phyloP scores from a whole-genome alignment of 768 basidiomycete species.

The Agaricus subrufescens region DNA sequence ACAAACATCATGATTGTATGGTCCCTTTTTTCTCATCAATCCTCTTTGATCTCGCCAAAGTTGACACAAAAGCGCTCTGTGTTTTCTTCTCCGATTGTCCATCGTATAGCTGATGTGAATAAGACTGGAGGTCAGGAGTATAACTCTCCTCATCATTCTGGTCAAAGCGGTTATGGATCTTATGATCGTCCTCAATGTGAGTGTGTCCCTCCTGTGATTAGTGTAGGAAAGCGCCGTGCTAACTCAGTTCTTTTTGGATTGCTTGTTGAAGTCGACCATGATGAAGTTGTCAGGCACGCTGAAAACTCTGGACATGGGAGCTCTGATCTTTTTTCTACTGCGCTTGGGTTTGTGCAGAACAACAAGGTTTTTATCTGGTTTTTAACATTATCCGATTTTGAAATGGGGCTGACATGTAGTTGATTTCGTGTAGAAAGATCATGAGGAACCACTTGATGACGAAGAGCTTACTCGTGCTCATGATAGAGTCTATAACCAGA shows the following conservation, averaged over 20 bases:
- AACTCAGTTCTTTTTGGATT: not conserved
- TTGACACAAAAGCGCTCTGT: conserved; percentile 6
- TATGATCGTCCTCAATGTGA: conserved; percentile 26
- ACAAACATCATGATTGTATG: conserved; percentile 39
- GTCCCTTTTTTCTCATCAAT: conserved; percentile 7
- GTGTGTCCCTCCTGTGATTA: conserved; percentile 5
- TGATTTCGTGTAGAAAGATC: conserved; percentile 34
- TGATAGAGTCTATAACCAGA: conserved; percentile 53
- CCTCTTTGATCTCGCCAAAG: not conserved
- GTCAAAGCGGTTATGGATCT: conserved; percentile 15
- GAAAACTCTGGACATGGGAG: conserved; percentile 52
- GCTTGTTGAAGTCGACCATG: conserved; percentile 47
- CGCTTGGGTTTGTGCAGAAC: conserved; percentile 44
- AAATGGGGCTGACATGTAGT: not conserved
- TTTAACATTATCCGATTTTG: not conserved
- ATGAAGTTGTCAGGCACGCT: conserved; percentile 57
- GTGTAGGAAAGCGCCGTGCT: not conserved
- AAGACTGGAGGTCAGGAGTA: conserved; percentile 65
- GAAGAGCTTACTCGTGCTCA: conserved; percentile 58
- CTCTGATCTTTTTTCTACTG: conserved; percentile 50
- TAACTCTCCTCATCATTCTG: conserved; percentile 50
- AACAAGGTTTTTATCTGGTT: conserved; percentile 40
- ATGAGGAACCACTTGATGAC: conserved; percentile 63
- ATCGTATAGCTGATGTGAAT: conserved; percentile 31
- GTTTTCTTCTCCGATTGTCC: conserved; percentile 15